Evolutionary conservation across 352 stramenopile species (phyloP).

Genomic region (Nothophytophthora sp.): DNA sequence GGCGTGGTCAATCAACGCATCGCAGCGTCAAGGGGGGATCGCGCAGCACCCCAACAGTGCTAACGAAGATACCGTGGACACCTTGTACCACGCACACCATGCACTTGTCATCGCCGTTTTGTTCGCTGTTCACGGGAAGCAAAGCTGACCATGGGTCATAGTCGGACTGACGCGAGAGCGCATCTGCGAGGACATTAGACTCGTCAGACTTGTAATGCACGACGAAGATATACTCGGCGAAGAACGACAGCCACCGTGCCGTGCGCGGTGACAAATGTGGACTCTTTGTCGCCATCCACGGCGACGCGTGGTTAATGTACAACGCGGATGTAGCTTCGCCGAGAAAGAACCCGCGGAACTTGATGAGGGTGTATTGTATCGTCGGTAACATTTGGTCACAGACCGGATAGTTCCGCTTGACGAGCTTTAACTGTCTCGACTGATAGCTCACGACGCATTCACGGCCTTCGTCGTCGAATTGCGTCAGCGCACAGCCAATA

Average conservation of each 20-base stretch:
- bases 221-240: slow-evolving; percentile 23
- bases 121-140: background rate
- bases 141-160: background rate
- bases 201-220: slow-evolving; percentile 17
- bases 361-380: slow-evolving; percentile 26
- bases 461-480: slow-evolving; percentile 5
- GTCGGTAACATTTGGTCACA: slow-evolving; percentile 19
- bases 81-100: background rate
- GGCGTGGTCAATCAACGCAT: background rate
- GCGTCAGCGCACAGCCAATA: slow-evolving; percentile 18
- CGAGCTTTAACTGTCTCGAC: slow-evolving; percentile 18
- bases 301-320: slow-evolving; percentile 23
- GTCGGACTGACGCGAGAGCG: slow-evolving; percentile 11
- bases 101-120: slow-evolving; percentile 4
- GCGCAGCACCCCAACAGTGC: background rate
- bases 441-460: slow-evolving; percentile 27
- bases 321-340: slow-evolving; percentile 17
- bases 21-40: background rate
- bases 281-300: slow-evolving; percentile 1
- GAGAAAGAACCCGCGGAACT: slow-evolving; percentile 30
- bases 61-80: background rate
- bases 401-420: slow-evolving; percentile 25
- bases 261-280: slow-evolving; percentile 18
- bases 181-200: slow-evolving; percentile 22
- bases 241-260: slow-evolving; percentile 29